Conservation (phyloP, 495 filamentous ascomycete genomes). For the Cenococcum geophilum region DNA sequence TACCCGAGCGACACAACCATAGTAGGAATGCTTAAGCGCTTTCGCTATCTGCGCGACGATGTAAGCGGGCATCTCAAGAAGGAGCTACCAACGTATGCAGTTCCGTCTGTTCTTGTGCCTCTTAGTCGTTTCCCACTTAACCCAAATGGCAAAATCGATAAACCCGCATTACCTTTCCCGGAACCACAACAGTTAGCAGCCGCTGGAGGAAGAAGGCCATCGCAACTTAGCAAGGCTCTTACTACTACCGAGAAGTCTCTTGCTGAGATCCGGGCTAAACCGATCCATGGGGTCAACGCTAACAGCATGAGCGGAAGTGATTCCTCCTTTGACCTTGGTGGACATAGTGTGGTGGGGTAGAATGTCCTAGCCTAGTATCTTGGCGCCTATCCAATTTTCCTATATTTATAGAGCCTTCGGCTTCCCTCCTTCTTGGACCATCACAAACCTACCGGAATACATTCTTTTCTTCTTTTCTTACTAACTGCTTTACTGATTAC, state of each 20-base stretch:
- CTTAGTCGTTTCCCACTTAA: slow-evolving; percentile 79
- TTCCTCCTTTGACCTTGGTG: slow-evolving; percentile 83
- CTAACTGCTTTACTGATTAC: too few relatives aligned
- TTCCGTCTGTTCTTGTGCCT: slow-evolving; percentile 74
- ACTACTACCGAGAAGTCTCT: slow-evolving; percentile 62
- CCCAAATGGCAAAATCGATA: slow-evolving; percentile 93
- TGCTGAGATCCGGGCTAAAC: slow-evolving; percentile 61
- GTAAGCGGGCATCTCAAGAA: slow-evolving; percentile 67
- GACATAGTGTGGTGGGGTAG: too few relatives aligned
- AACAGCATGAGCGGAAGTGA: slow-evolving; percentile 38
- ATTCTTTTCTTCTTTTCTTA: too few relatives aligned
- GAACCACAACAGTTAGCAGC: slow-evolving; percentile 59
- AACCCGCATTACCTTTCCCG: slow-evolving; percentile 84
- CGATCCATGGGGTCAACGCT: slow-evolving; percentile 36
- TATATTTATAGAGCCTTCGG: too few relatives aligned
- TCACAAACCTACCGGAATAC: too few relatives aligned
- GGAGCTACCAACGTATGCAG: slow-evolving; percentile 73
- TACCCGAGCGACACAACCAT: slow-evolving; percentile 45
- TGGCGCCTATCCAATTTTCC: too few relatives aligned
- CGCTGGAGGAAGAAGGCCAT: slow-evolving; percentile 37
- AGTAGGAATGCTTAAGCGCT: slow-evolving; percentile 57
- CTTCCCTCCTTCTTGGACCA: too few relatives aligned
- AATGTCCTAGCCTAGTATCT: too few relatives aligned
- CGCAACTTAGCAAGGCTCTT: slow-evolving; percentile 37
- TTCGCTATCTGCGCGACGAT: slow-evolving; percentile 63